Conservation (phyloP, 139 green algal species). For the Volvox reticuliferus region DNA sequence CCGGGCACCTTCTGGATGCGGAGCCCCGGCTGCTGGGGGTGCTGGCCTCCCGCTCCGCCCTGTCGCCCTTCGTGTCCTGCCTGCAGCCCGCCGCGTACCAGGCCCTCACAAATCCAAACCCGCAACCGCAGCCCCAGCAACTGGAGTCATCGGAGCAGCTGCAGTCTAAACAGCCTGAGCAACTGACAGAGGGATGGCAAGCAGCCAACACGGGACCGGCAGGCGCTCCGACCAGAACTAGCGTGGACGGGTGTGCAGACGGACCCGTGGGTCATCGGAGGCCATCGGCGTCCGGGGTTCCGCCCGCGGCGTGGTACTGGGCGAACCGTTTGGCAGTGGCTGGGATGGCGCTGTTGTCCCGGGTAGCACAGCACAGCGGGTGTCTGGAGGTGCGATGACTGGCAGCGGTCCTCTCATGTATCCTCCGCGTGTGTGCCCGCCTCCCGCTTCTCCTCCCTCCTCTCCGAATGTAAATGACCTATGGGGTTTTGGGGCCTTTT, state of each 20-base stretch:
- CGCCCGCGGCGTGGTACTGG: neutral
- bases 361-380: constrained; percentile 70
- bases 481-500: too few species aligned
- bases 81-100: constrained; percentile 60
- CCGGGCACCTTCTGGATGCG: constrained; percentile 66
- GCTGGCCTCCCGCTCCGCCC: constrained; percentile 72
- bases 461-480: too few species aligned
- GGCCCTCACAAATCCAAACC: neutral
- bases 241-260: neutral
- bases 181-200: neutral
- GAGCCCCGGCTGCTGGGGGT: constrained; percentile 81
- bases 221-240: neutral
- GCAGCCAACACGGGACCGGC: neutral
- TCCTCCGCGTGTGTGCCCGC: too few species aligned
- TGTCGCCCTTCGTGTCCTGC: constrained; percentile 82
- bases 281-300: neutral
- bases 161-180: neutral
- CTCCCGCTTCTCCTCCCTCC: too few species aligned
- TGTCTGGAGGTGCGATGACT: constrained; percentile 67
- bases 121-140: neutral
- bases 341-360: constrained; percentile 63
- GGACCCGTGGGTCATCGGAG: neutral
- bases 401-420: too few species aligned
- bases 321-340: constrained; percentile 13
- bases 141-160: neutral